Conservation (phyloP, 495 filamentous ascomycete species). For the Achaetomiella virescens region DNA sequence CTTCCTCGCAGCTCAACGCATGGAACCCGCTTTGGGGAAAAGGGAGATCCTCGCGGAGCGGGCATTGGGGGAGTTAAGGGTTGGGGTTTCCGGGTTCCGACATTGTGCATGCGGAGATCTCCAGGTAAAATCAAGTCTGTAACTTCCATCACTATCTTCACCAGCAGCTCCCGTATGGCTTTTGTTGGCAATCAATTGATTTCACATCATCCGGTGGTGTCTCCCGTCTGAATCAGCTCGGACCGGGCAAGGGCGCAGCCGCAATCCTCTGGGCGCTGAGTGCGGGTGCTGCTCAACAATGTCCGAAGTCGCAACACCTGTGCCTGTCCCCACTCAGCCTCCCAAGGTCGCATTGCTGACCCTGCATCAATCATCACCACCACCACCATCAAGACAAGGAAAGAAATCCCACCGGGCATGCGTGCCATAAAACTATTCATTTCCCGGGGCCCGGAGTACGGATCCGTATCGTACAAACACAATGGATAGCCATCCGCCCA, state of each 20-base stretch:
- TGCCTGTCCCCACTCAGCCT: background rate
- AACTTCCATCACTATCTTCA: too few relatives aligned
- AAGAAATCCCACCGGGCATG: background rate
- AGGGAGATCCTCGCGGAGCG: slow-evolving; percentile 6
- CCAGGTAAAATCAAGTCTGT: too few relatives aligned
- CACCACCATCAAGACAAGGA: background rate
- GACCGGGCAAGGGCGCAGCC: background rate
- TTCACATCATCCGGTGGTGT: too few relatives aligned
- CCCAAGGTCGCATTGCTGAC: background rate
- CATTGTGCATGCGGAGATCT: too few relatives aligned
- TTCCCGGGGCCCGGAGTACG: slow-evolving; percentile 15
- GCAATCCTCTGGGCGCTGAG: background rate
- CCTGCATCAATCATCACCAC: background rate
- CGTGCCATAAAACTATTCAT: slow-evolving; percentile 5
- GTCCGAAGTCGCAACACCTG: background rate
- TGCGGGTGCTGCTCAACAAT: background rate
- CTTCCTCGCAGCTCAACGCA: slow-evolving; percentile 20
- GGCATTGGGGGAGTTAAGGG: background rate
- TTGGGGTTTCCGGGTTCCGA: background rate
- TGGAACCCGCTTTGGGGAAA: slow-evolving; percentile 10
- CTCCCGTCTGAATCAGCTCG: background rate
- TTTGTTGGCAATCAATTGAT: too few relatives aligned
- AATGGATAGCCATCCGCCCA: slow-evolving; percentile 21
- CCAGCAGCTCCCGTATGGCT: too few relatives aligned
- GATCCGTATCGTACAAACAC: slow-evolving; percentile 25